phyloP scores from a whole-genome alignment of 192 early-diverging fungal genomes.

The Podila clonocystis region DNA sequence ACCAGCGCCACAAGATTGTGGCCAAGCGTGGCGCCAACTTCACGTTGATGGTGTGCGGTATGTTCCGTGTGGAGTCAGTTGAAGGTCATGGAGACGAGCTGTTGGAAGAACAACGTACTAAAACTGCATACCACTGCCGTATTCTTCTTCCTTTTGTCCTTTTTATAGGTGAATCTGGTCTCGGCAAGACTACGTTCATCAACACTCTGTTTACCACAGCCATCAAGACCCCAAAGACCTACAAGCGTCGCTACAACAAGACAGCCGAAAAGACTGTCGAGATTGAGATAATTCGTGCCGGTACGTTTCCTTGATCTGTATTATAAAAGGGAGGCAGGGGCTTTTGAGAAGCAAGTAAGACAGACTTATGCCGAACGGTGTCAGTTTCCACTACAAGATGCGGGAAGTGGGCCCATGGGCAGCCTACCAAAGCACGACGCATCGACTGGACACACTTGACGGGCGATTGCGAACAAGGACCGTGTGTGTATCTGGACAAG shows the following conservation, averaged over 20 bases:
- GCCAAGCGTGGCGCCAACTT: constrained; percentile 96
- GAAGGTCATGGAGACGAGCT: too few species aligned
- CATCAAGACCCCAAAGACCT: constrained; percentile 91
- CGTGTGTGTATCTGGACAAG: too few species aligned
- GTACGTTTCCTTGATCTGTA: constrained; percentile 48
- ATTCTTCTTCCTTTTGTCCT: background rate
- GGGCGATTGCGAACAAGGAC: too few species aligned
- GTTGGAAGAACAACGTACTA: too few species aligned
- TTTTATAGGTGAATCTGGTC: constrained; percentile 88
- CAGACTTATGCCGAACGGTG: too few species aligned
- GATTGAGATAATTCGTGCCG: constrained; percentile 98
- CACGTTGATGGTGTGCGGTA: constrained; percentile 95
- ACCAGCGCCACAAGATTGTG: constrained; percentile 99
- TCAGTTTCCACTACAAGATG: too few species aligned
- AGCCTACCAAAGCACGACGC: too few species aligned
- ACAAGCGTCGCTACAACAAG: constrained; percentile 84
- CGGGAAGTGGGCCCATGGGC: too few species aligned
- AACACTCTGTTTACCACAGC: constrained; percentile 98
- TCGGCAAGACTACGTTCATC: constrained; percentile 98
- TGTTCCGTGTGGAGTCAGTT: constrained; percentile 1
- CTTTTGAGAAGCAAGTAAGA: too few species aligned
- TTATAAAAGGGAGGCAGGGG: too few species aligned
- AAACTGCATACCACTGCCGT: background rate
- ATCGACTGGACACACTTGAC: too few species aligned
- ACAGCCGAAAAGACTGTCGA: constrained; percentile 96